Percentiles rank a stretch among this genome's conserved stretches.
Evolutionary conservation across 2,329 filamentous ascomycete species (phyloP).

Genomic region (Purpureocillium lavendulum): DNA sequence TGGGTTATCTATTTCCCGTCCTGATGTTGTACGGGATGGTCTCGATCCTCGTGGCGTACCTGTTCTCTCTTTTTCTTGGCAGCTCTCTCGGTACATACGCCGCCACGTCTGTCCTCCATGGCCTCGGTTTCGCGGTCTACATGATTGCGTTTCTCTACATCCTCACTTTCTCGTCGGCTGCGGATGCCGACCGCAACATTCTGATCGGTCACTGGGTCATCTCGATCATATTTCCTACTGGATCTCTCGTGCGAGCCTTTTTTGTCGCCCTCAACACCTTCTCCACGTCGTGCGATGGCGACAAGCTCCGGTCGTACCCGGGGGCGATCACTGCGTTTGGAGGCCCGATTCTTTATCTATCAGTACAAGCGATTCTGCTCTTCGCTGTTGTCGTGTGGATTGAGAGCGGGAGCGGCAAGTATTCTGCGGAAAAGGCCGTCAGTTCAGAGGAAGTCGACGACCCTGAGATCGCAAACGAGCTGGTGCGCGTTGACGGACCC

Average conservation of each 20-base stretch:
- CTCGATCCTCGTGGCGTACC: slow-evolving; percentile 59
- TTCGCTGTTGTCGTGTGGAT: slow-evolving; percentile 65
- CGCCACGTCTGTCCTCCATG: slow-evolving; percentile 8
- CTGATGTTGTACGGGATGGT: slow-evolving; percentile 71
- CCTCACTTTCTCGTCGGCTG: slow-evolving; percentile 63
- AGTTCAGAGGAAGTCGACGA: slow-evolving; percentile 11
- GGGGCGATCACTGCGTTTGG: slow-evolving; percentile 62
- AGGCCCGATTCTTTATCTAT: slow-evolving; percentile 71
- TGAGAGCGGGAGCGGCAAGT: slow-evolving; percentile 50
- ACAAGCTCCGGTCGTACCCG: slow-evolving; percentile 47
- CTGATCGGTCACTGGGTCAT: slow-evolving; percentile 65
- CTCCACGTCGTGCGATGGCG: slow-evolving; percentile 59
- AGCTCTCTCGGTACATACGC: slow-evolving; percentile 37
- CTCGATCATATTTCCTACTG: slow-evolving; percentile 41
- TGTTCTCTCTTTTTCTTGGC: slow-evolving; percentile 55
- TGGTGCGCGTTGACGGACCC: slow-evolving; percentile 16
- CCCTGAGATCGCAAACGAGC: slow-evolving; percentile 15
- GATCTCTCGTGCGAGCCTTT: slow-evolving; percentile 55
- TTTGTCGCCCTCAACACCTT: slow-evolving; percentile 73
- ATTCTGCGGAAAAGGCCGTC: slow-evolving; percentile 8
- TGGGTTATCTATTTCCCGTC: slow-evolving; percentile 52
- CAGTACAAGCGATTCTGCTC: slow-evolving; percentile 59
- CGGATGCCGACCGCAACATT: slow-evolving; percentile 57
- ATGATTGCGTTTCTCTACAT: slow-evolving; percentile 52
- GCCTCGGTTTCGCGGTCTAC: slow-evolving; percentile 12